Conservation (phyloP, 2,329 filamentous ascomycete genomes). For the Myrmaecium sp. region DNA sequence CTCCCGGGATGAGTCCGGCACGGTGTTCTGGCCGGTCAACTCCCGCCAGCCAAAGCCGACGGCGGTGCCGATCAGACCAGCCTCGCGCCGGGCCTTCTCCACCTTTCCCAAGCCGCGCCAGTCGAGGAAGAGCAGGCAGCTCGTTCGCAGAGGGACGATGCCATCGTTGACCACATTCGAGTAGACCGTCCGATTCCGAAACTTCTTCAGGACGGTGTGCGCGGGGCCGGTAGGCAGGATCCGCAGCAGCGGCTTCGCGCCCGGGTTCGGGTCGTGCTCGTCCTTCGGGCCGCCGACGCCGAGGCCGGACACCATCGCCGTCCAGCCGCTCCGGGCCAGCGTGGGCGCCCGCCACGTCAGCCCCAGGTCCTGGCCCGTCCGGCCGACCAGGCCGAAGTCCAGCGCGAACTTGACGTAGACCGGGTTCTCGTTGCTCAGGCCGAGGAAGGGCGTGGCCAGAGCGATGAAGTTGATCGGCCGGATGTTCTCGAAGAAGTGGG, state of each 20-base stretch:
- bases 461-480: slow-evolving; percentile 80
- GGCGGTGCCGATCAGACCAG: slow-evolving; percentile 79
- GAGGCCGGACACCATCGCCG: slow-evolving; percentile 67
- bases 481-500: slow-evolving; percentile 73
- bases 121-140: slow-evolving; percentile 88
- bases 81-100: slow-evolving; percentile 84
- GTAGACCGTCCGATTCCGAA: slow-evolving; percentile 80
- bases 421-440: slow-evolving; percentile 92
- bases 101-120: slow-evolving; percentile 90
- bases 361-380: slow-evolving; percentile 87
- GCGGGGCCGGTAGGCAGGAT: slow-evolving; percentile 86
- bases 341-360: slow-evolving; percentile 87
- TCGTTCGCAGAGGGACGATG: slow-evolving; percentile 87
- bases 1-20: slow-evolving; percentile 35
- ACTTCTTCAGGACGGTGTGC: slow-evolving; percentile 71
- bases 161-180: slow-evolving; percentile 97
- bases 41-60: slow-evolving; percentile 93
- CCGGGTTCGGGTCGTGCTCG: slow-evolving; percentile 47
- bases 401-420: slow-evolving; percentile 94
- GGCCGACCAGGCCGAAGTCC: slow-evolving; percentile 89
- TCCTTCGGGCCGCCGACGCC: slow-evolving; percentile 41
- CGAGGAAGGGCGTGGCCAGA: slow-evolving; percentile 73
- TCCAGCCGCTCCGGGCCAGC: slow-evolving; percentile 72
- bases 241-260: slow-evolving; percentile 73
- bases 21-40: slow-evolving; percentile 52